A percentile compares a stretch with the other conserved stretches of the same genome.
Evolutionary conservation across 345 rosid genomes (phyloP).

Genomic region (Abelmoschus esculentus): DNA sequence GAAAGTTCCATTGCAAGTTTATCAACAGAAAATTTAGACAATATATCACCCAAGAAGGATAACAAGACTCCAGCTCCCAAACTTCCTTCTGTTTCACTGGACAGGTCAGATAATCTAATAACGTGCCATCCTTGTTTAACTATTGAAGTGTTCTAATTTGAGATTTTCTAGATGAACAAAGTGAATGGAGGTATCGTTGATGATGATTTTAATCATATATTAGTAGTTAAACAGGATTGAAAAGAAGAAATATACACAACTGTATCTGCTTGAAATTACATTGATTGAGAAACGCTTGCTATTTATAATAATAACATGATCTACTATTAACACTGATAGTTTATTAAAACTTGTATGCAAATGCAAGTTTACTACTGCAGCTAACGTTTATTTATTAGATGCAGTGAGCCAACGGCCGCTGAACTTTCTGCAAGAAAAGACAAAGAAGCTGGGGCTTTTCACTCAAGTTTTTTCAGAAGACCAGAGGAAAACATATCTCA

Average conservation of each 20-base stretch:
- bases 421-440: slow-evolving; percentile 19
- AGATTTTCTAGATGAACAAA: neutral
- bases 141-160: neutral
- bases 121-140: neutral
- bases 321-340: neutral
- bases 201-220: neutral
- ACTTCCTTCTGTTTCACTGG: slow-evolving; percentile 21
- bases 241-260: neutral
- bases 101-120: slow-evolving; percentile 33
- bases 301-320: neutral
- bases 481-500: slow-evolving; percentile 26
- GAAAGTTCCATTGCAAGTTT: slow-evolving; percentile 14
- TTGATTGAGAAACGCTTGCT: neutral
- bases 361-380: neutral
- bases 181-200: neutral
- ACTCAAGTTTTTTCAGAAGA: slow-evolving; percentile 30
- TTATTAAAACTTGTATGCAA: neutral
- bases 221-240: neutral
- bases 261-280: neutral
- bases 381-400: slow-evolving; percentile 12
- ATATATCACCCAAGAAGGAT: slow-evolving; percentile 17
- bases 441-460: slow-evolving; percentile 31
- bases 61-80: slow-evolving; percentile 18
- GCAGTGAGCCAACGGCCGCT: slow-evolving; percentile 21
- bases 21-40: slow-evolving; percentile 18